phyloP scores from a whole-genome alignment of 768 basidiomycete genomes.

The Tulasnella sp. region DNA sequence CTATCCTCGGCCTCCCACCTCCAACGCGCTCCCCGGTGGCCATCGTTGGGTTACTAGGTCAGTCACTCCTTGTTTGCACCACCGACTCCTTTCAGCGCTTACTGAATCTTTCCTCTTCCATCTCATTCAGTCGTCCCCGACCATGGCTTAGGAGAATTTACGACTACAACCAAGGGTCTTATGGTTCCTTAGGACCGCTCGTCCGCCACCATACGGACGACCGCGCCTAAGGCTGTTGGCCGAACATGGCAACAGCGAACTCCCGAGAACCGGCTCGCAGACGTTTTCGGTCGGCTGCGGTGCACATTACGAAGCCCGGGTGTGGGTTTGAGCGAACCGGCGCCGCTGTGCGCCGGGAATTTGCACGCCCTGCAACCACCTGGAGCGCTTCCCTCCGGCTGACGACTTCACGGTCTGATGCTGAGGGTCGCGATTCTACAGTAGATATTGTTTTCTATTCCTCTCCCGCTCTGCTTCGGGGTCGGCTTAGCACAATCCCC shows the following conservation, averaged over 20 bases:
- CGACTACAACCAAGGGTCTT: neutral
- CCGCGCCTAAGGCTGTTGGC: neutral
- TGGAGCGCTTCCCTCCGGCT: neutral
- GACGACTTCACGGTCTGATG: neutral
- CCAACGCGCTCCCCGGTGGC: too few species aligned
- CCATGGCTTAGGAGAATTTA: neutral
- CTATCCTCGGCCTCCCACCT: too few species aligned
- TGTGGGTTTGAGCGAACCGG: neutral
- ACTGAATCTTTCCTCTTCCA: neutral
- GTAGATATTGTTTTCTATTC: neutral
- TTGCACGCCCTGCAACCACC: neutral
- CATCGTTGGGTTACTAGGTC: neutral
- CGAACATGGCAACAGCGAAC: neutral
- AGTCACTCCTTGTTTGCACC: neutral
- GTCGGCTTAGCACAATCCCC: neutral
- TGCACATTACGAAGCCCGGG: neutral
- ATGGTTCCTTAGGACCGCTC: neutral
- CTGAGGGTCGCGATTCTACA: neutral
- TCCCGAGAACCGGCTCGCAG: neutral
- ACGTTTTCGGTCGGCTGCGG: neutral
- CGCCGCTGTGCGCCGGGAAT: neutral
- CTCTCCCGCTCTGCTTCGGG: neutral
- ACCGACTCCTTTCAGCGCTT: neutral
- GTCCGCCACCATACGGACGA: neutral
- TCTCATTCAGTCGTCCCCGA: neutral